Evolutionary conservation across 2,329 filamentous ascomycete genomes (phyloP).

Genomic region (Tympanopsis confertula): DNA sequence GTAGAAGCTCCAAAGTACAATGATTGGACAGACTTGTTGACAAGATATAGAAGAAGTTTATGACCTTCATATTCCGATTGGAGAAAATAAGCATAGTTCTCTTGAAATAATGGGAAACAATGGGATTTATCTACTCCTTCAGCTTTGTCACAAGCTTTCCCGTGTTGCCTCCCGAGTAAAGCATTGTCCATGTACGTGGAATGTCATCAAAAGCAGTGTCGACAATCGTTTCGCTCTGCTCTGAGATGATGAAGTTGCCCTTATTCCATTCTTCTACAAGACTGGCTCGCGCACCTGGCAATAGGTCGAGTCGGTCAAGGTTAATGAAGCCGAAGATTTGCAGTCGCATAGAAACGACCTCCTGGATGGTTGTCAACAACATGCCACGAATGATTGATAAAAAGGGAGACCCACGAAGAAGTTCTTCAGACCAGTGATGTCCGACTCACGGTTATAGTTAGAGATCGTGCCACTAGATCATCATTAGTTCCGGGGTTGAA

Average conservation of each 20-base stretch:
- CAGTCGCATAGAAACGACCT: background rate
- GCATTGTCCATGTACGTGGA: slow-evolving; percentile 31
- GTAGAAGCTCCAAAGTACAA: no score
- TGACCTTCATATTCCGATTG: no score
- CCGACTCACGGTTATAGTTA: slow-evolving; percentile 8
- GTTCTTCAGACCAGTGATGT: slow-evolving; percentile 8
- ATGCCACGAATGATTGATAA: background rate
- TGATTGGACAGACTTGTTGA: no score
- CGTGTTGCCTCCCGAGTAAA: slow-evolving; percentile 32
- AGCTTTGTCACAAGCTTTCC: slow-evolving; percentile 34
- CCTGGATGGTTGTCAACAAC: background rate
- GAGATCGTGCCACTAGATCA: slow-evolving; percentile 12
- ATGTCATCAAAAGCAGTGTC: slow-evolving; percentile 32
- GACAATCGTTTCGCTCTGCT: slow-evolving; percentile 33
- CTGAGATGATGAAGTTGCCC: slow-evolving; percentile 29
- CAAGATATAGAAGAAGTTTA: no score
- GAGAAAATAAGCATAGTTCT: no score
- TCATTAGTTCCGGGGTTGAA: no score
- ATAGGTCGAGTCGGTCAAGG: slow-evolving; percentile 9
- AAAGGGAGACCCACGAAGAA: slow-evolving; percentile 8
- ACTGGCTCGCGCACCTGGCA: slow-evolving; percentile 9
- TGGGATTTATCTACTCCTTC: no score
- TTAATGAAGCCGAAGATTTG: background rate
- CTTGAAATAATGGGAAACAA: no score
- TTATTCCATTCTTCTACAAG: slow-evolving; percentile 20